Percentiles rank a stretch among this genome's conserved stretches.
Evolutionary conservation across 1,139 yeast genomes (phyloP).

Genomic region (Yamadazyma aaseri): DNA sequence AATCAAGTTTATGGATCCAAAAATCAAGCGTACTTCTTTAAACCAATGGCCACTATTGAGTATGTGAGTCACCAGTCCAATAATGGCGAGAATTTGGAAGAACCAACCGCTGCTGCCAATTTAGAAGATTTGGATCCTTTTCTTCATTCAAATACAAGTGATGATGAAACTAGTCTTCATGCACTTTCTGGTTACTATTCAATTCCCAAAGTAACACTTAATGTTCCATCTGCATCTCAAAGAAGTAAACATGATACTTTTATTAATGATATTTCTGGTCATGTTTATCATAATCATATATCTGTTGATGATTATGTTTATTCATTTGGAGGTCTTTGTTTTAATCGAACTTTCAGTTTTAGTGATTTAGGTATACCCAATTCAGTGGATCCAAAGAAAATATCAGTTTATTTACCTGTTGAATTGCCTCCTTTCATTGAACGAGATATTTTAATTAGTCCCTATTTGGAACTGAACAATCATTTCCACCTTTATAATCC

Average conservation of each 20-base stretch:
- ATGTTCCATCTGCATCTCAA: constrained; percentile 18
- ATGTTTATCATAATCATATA: constrained; percentile 36
- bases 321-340: constrained; percentile 39
- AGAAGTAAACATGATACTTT: constrained; percentile 4
- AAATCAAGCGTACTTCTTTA: constrained; percentile 23
- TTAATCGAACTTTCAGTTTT: constrained; percentile 21
- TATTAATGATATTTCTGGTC: constrained; percentile 20
- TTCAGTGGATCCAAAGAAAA: constrained; percentile 26
- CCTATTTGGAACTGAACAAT: constrained; percentile 31
- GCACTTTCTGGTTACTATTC: constrained; percentile 33
- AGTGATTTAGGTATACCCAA: constrained; percentile 36
- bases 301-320: constrained; percentile 33
- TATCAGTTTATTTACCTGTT: constrained; percentile 40
- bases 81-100: constrained; percentile 4
- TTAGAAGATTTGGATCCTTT: constrained; percentile 4
- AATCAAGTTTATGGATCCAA: constrained; percentile 19
- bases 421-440: constrained; percentile 43
- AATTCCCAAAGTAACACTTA: constrained; percentile 29
- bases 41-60: constrained; percentile 27
- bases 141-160: constrained; percentile 13
- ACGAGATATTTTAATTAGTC: constrained; percentile 33
- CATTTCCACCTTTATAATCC: constrained; percentile 32
- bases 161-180: constrained; percentile 16
- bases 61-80: constrained; percentile 19
- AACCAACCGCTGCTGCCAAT: constrained; percentile 3